Evolutionary conservation across 208 protist genomes (phyloP), one percentile per base, ranked within the genome.

Genomic region (Wallacemonas collosoma): DNA sequence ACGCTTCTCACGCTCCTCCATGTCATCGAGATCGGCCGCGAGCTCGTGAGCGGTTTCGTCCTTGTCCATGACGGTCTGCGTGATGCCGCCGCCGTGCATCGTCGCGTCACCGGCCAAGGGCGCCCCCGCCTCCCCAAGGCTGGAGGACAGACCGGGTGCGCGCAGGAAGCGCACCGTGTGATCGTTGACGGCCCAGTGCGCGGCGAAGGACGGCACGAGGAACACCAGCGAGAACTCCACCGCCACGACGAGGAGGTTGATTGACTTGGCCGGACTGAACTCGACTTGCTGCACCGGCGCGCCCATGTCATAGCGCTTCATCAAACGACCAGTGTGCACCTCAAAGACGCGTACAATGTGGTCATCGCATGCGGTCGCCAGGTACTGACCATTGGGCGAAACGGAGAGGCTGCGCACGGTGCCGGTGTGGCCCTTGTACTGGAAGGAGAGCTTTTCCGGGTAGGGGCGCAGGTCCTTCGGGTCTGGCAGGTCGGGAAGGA

Each of bases 381-480:
- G 89, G 82, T 93, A 99, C 81, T 99, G 97, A 35, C 99, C 99
- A 55, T 87, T 97, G 7, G 98, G 98, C 75, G 88, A 88, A n/a
- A 99, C 86, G 17, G 93, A 93, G 47, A 99, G 68, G 53, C 89
- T 91, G 43, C 96, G 94, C 44, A 99, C 97, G 17, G 90, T 93
- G 53, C 71, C 91, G 14, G 89, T 98, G 88, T 99, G 98, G 9
- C 98, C 98, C 71, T 97, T 94, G 87, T 97, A 99, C 65, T 93
- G 85, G 51, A 99, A 89, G 60, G 89, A 93, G n/a, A 98, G 88
- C 51, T 80, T 72, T 71, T 98, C 95, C 35, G 99, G 99, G 90
- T 98, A 99, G n/a, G 99, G 99, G 44, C 97, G 94, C 43, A 99
- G 96, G 53, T 99, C 98, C 79, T 96, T 87, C 35, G 98, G 97